Base-by-base conservation (phyloP, 768 basidiomycete genomes). In the Phlebiopsis gigantea region DNA sequence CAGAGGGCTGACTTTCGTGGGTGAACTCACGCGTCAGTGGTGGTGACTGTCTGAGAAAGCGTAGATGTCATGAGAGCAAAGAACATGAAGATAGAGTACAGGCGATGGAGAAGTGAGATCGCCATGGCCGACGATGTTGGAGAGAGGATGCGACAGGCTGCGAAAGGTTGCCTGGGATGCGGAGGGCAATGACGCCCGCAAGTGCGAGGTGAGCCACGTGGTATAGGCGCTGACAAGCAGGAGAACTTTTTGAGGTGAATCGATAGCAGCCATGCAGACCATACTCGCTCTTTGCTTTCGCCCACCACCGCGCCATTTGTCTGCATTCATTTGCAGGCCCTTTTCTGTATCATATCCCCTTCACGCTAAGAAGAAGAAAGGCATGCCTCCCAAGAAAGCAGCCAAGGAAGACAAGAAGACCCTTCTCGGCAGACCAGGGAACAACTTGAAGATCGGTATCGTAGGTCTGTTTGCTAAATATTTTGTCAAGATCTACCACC, bases 401-500 rank as follows among this genome's bases (percentile, higher is more conserved):
- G 75, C 75, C 52, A 78, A 70, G 24, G 75, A 75, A 10, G 92
- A 93, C 75, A 97, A 94, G 78, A 96, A 92, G 73, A 73, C 78
- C 24, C 74, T 94, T 17, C 85, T 98, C 31, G 97, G 97, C 45
- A 76, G 94, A 55, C 96, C 97, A 30, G 79, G 89, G 63, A 99
- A 99, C 78, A 98, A 98, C 79, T 82, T 98, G 69, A 91, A 95
- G 83, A 90, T 98, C 67, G 97, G 97, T 69, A 96, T 97, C 81
- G 96, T 98, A 79, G 95, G 92, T 92, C 72, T 73, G 86, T 82
- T 74, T 66, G 60, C 60, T 57, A 56, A 55, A 8, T 29, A n/a
- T 31, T n/a, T 58, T 58, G 62, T 57, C 41, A 29, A 41, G 34
- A 7, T 31, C 42, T 24, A 29, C 28, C 42, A 57, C 56, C 56